Percentiles rank a stretch among this genome's conserved stretches.
Evolutionary conservation across 2,329 filamentous ascomycete genomes (phyloP).

Genomic region (Aureobasidium sp.): DNA sequence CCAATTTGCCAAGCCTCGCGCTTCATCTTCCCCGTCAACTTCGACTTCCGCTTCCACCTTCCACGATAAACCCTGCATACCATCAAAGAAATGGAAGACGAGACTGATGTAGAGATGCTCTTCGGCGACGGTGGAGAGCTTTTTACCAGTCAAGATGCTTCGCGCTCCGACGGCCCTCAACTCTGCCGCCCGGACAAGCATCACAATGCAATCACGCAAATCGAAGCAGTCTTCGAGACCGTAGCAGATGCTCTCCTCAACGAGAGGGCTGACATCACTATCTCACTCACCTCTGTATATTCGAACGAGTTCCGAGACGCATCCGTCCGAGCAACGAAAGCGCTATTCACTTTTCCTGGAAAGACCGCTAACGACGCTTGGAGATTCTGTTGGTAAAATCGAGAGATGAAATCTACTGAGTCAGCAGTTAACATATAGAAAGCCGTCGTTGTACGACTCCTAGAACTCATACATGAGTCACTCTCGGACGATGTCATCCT

Average conservation of each 20-base stretch:
- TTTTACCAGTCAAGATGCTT: neutral
- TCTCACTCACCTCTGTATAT: conserved; percentile 35
- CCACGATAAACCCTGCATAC: neutral
- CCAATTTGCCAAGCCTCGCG: neutral
- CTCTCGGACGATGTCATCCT: conserved; percentile 42
- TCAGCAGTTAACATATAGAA: neutral
- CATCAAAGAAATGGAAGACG: neutral
- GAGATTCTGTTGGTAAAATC: conserved; percentile 43
- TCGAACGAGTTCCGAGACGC: neutral
- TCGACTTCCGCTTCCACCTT: neutral
- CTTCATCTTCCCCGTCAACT: neutral
- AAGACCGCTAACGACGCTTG: conserved; percentile 50
- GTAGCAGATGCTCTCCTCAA: conserved; percentile 45
- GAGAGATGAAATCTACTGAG: neutral
- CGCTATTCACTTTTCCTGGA: conserved; percentile 43
- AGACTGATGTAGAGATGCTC: conserved; percentile 1
- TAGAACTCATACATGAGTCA: conserved; percentile 49
- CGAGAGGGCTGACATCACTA: conserved; percentile 40
- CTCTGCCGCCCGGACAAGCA: neutral
- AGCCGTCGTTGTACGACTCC: conserved; percentile 50
- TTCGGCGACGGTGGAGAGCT: neutral
- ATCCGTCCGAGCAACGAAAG: neutral
- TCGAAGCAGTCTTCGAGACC: conserved; percentile 49
- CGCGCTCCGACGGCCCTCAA: neutral
- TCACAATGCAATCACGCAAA: conserved; percentile 40